These are phyloP conservation scores for Fusarium sp. DNA, from an alignment of 2,329 filamentous ascomycete genomes.

Conservation along the genomic window DNA sequence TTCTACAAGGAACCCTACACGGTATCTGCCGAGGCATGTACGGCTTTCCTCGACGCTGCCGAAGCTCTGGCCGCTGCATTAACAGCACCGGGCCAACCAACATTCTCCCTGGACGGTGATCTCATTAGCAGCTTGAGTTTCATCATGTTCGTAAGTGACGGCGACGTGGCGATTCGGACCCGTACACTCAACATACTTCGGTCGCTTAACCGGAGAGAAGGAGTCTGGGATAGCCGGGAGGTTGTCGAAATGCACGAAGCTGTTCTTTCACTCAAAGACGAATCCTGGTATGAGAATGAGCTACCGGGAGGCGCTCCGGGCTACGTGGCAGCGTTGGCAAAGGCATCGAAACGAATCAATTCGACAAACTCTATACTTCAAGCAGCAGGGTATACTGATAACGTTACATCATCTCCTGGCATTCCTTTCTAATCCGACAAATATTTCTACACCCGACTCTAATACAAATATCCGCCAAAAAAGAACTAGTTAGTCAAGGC, in stretches of 20 bases:
- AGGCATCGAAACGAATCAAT: neutral
- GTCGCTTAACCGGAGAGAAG: constrained; percentile 12
- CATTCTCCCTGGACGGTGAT: constrained; percentile 29
- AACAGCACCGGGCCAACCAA: constrained; percentile 11
- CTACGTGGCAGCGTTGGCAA: neutral
- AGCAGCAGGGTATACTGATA: neutral
- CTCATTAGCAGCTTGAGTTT: constrained; percentile 27
- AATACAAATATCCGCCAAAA: neutral
- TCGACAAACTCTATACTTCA: neutral
- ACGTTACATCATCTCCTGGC: neutral
- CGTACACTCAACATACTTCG: constrained; percentile 35
- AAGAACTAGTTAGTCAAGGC: neutral
- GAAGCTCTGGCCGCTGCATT: constrained; percentile 12
- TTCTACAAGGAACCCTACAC: neutral
- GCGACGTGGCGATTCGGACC: neutral
- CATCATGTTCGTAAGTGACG: constrained; percentile 1
- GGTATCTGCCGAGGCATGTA: neutral
- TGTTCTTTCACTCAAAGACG: neutral
- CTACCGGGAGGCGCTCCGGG: neutral
- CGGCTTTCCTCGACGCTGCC: constrained; percentile 18
- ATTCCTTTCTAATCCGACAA: neutral
- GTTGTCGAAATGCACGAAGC: constrained; percentile 1
- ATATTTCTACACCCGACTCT: neutral
- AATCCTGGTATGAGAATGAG: constrained; percentile 3
- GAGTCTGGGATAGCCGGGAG: neutral